Base-by-base conservation (phyloP, 306 rosid genomes). In the Cucurbita moschata region DNA sequence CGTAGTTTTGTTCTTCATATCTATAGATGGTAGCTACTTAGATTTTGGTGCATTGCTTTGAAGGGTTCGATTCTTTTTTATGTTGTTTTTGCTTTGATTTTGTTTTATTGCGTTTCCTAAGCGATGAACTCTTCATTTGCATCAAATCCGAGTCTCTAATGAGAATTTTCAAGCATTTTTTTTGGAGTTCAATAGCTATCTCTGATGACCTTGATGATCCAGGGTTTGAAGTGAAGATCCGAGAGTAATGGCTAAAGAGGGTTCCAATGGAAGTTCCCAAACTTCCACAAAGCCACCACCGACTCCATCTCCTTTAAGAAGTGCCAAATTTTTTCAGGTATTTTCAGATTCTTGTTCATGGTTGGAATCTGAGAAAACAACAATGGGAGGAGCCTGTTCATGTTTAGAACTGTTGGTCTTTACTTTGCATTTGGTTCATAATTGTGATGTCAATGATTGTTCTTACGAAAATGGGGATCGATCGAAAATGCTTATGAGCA, bases 301-400 rank as follows among this genome's bases (percentile, higher is more conserved):
- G 21, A 18, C 63, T 81, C 98, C 98, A 56, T 92, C 98, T 73
- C 96, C 96, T 39, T 47, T 90, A 86, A 93, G 98, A 56, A 87
- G 82, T 73, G 88, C 98, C 77, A 92, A 92, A 71, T 92, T 88
- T 87, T 88, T 73, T 72, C 96, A 90, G 96, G 98, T 92, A 39
- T 53, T 14, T 14, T 50, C 8, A 6, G 35, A 30, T 71, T 78
- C 60, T 21, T 15, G 54, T 5, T 50, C 35, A 30, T 30, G 21
- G 54, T 43, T 67, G 12, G 10, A 21, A 67, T 67, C 55, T 6
- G 16, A 67, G 35, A 63, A 47, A 47, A 43, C 10, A 10, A 43
- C n/a, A 10, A 37, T 42, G 16, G 42, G 18, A 67, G 11, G 72
- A 67, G 38, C 6, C 37, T 46, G 18, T 67, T 67, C 6, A 11